phyloP scores from a whole-genome alignment of 345 rosid genomes.

The Conringia planisiliqua region DNA sequence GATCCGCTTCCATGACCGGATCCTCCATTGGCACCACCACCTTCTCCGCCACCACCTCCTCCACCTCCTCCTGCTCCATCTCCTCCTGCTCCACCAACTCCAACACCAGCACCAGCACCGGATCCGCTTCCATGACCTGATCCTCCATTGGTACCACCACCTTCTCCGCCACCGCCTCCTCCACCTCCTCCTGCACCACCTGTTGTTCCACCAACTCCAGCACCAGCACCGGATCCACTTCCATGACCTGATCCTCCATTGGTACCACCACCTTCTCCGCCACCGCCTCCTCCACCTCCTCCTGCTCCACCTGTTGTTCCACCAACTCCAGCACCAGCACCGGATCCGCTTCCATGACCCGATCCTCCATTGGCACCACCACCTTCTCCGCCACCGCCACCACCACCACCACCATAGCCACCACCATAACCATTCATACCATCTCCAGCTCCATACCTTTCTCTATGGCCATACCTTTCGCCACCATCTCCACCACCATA shows the following conservation, averaged over 20 bases:
- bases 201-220: background rate
- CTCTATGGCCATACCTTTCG: constrained; percentile 12
- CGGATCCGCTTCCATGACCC: constrained; percentile 19
- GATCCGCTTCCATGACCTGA: constrained; percentile 36
- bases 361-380: constrained; percentile 21
- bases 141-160: constrained; percentile 29
- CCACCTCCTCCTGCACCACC: constrained; percentile 26
- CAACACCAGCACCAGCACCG: constrained; percentile 29
- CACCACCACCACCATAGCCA: constrained; percentile 22
- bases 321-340: constrained; percentile 16
- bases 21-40: constrained; percentile 23
- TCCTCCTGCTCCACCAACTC: constrained; percentile 28
- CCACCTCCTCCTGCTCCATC: constrained; percentile 32
- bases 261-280: constrained; percentile 1
- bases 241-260: constrained; percentile 15
- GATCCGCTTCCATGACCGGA: constrained; percentile 16
- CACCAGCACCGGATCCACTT: constrained; percentile 14
- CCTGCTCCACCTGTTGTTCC: background rate
- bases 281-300: constrained; percentile 18
- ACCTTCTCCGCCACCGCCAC: background rate
- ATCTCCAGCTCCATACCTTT: constrained; percentile 26
- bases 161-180: constrained; percentile 28
- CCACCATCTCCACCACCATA: constrained; percentile 26
- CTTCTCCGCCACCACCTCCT: constrained; percentile 15
- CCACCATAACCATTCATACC: constrained; percentile 13